phyloP scores from a whole-genome alignment of 345 rosid genomes.

The Cardiospermum halicacabum region DNA sequence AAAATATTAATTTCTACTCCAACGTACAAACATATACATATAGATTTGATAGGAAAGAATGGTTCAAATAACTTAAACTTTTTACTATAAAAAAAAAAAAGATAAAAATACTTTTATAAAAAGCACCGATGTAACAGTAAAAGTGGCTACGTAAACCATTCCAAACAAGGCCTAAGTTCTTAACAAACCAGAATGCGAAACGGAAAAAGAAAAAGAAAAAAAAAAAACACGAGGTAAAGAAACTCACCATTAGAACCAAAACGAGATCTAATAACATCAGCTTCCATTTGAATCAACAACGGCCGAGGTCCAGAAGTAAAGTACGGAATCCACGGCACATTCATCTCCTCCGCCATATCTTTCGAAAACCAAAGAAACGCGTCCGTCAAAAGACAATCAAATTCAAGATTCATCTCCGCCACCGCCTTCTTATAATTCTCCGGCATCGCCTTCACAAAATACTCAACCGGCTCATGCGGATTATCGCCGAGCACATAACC shows the following conservation, averaged over 20 bases:
- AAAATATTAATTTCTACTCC: no score
- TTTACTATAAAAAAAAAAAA: no score
- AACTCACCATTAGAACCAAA: slow-evolving; percentile 20
- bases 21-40: no score
- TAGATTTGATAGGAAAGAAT: no score
- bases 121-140: no score
- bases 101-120: no score
- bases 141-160: no score
- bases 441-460: slow-evolving; percentile 33
- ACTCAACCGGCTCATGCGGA: slow-evolving; percentile 30
- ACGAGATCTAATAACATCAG: slow-evolving; percentile 25
- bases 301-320: slow-evolving; percentile 51
- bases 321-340: slow-evolving; percentile 36
- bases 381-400: slow-evolving; percentile 41
- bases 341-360: slow-evolving; percentile 36
- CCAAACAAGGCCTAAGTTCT: no score
- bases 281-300: slow-evolving; percentile 30
- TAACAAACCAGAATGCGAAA: no score
- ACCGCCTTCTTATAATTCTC: slow-evolving; percentile 29
- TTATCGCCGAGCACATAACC: slow-evolving; percentile 19
- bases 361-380: slow-evolving; percentile 52
- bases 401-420: slow-evolving; percentile 19
- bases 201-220: background rate
- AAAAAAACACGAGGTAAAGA: background rate
- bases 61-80: no score